phyloP scores from a whole-genome alignment of 495 filamentous ascomycete genomes.

The Alectoria sarmentosa region DNA sequence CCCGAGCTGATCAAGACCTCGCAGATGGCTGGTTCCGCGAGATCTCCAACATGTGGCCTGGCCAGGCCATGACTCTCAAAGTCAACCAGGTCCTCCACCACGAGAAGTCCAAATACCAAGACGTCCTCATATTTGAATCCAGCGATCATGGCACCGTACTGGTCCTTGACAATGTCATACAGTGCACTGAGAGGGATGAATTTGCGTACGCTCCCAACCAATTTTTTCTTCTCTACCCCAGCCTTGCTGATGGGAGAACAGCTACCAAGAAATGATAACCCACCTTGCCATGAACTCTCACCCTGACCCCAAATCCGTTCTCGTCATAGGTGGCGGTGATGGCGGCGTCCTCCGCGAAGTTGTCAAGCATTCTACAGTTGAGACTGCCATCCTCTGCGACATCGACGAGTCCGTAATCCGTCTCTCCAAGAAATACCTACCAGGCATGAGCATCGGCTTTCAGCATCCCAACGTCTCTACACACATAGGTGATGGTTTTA shows the following conservation, averaged over 20 bases:
- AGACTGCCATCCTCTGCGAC: constrained; percentile 94
- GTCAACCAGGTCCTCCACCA: constrained; percentile 97
- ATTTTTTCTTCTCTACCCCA: neutral
- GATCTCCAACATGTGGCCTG: constrained; percentile 96
- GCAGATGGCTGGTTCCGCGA: constrained; percentile 99
- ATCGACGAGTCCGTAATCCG: constrained; percentile 99
- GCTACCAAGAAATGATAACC: constrained; percentile 99
- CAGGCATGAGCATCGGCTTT: constrained; percentile 87
- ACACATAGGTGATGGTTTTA: constrained; percentile 94
- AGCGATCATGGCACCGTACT: constrained; percentile 94
- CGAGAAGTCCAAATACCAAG: constrained; percentile 98
- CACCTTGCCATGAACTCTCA: constrained; percentile 98
- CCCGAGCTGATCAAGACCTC: constrained; percentile 15
- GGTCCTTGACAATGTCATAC: constrained; percentile 98
- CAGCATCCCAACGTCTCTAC: constrained; percentile 86
- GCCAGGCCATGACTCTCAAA: constrained; percentile 97
- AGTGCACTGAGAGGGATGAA: constrained; percentile 96
- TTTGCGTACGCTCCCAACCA: constrained; percentile 56
- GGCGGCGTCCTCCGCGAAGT: constrained; percentile 96
- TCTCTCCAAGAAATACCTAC: constrained; percentile 96
- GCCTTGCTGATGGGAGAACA: constrained; percentile 26
- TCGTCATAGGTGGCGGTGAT: constrained; percentile 96
- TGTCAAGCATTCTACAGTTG: constrained; percentile 90
- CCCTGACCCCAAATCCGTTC: constrained; percentile 93
- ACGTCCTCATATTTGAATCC: constrained; percentile 96